Base-by-base conservation (phyloP, 352 stramenopile genomes). In the Globisporangium mamillatum region DNA sequence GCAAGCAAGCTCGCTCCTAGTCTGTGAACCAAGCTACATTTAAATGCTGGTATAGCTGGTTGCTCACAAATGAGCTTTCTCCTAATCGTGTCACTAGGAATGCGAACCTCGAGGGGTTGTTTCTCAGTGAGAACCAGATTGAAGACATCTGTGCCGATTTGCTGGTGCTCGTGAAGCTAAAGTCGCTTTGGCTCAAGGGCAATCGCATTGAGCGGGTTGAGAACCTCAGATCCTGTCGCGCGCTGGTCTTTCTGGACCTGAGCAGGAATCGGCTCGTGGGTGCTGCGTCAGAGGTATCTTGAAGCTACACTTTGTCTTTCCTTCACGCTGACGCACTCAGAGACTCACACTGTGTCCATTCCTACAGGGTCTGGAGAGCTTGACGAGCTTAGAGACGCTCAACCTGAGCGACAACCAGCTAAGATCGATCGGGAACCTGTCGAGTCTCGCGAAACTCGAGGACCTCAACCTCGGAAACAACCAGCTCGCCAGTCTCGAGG, bases 121-220 rank as follows among this genome's bases (percentile, higher is more conserved):
- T 92, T n/a, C 72, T 92, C 32, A 85, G 86, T 59, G 80, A 94
- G 59, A 93, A 94, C 63, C 75, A 82, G 46, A 90, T 94, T 48
- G 75, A 84, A 27, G 73, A 76, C 4, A 86, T 94, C 63, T 76
- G 80, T 1, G 57, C 67, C 1, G 84, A 92, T 55, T 81, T 94
- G 7, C 73, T 84, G n/a, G 73, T 66, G 6, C 82, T 94, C 10
- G 74, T 61, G 22, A 91, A 83, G 72, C 74, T 94, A 55, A 93
- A 92, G 53, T 82, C 76, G n/a, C 71, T 94, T 14, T 81, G 78
- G 72, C 70, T 94, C 25, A 88, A 91, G 29, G 79, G 85, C 10
- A 94, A 94, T n/a, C 70, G 68, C 10, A 80, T 94, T 62, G 44
- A 63, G 3, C 65, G 64, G 8, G 73, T 93, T 22, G 72, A 83